Evolutionary conservation across 495 filamentous ascomycete genomes (phyloP).

Genomic region (Daldinia bambusicola): DNA sequence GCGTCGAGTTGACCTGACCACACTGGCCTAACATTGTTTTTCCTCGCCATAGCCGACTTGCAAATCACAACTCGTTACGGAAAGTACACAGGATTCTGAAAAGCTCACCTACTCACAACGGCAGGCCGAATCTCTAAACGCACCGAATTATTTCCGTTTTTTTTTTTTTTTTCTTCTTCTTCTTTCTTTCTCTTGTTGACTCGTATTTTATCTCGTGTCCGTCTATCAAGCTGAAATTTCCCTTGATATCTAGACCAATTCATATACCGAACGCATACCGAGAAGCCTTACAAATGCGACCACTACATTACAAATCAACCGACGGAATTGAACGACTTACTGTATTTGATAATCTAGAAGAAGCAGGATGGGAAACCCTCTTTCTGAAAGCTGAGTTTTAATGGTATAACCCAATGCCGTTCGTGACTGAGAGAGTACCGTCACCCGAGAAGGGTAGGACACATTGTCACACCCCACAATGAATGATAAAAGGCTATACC

Average conservation of each 20-base stretch:
- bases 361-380: not conserved
- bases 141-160: conserved; percentile 33
- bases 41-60: conserved; percentile 4
- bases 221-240: not conserved
- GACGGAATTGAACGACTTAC: not conserved
- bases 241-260: not conserved
- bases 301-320: not conserved
- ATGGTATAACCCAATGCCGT: not conserved
- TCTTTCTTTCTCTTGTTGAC: not conserved
- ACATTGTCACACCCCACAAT: not conserved
- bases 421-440: not conserved
- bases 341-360: not conserved
- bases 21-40: not conserved
- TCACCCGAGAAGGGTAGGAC: not conserved
- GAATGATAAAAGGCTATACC: no score
- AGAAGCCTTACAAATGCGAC: not conserved
- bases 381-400: not conserved
- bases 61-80: conserved; percentile 34
- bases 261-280: not conserved
- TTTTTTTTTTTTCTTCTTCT: no score
- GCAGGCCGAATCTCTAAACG: conserved; percentile 18
- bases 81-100: conserved; percentile 14
- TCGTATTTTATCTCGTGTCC: conserved; percentile 5
- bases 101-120: conserved; percentile 18
- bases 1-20: not conserved